Evolutionary conservation across 192 early-diverging fungal species (phyloP).

Genomic region (Mortierella claussenii): DNA sequence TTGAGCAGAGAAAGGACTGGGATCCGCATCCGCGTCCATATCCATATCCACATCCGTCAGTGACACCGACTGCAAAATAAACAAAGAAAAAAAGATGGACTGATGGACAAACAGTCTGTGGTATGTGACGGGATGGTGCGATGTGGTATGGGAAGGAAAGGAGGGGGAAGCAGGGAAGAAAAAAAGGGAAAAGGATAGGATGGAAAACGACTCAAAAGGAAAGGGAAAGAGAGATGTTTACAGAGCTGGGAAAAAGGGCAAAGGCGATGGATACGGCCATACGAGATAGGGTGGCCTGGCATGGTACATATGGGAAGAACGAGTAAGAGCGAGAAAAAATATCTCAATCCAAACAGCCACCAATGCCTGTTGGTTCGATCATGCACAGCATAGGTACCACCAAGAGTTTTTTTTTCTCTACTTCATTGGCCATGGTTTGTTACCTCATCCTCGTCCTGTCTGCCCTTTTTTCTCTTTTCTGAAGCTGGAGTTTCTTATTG

Average conservation of each 20-base stretch:
- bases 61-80: too few relatives aligned
- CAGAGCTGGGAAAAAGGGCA: conserved; percentile 7
- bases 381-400: conserved; percentile 29
- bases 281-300: conserved; percentile 8
- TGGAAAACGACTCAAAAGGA: not conserved
- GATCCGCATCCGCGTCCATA: too few relatives aligned
- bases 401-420: too few relatives aligned
- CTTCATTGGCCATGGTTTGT: too few relatives aligned
- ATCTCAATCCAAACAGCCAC: not conserved
- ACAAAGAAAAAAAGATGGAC: not conserved
- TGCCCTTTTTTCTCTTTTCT: not conserved
- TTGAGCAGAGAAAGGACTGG: too few relatives aligned
- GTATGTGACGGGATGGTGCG: conserved; percentile 13
- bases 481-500: conserved; percentile 4
- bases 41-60: too few relatives aligned
- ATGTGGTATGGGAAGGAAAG: conserved; percentile 5
- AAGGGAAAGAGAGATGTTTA: not conserved
- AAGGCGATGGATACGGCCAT: too few relatives aligned
- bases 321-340: not conserved
- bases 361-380: conserved; percentile 6
- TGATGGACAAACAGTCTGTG: too few relatives aligned
- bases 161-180: not conserved
- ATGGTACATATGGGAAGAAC: conserved; percentile 19
- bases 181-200: not conserved
- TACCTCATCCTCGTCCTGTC: too few relatives aligned